phyloP scores from a whole-genome alignment of 306 rosid genomes.

The Medicago arabica region DNA sequence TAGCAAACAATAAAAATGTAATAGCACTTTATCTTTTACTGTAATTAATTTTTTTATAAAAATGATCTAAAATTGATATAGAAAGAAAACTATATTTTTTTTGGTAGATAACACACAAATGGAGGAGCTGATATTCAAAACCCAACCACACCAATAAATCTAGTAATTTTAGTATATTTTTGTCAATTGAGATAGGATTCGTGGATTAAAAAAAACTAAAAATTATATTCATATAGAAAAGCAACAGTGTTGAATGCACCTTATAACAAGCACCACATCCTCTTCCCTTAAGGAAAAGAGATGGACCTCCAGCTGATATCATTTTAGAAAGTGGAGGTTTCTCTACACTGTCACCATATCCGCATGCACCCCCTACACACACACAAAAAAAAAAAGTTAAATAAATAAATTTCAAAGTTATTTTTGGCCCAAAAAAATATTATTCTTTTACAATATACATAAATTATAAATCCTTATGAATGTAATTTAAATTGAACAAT shows the following conservation, averaged over 20 bases:
- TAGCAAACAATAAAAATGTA: too few species aligned
- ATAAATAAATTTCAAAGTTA: not conserved
- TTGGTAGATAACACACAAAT: too few species aligned
- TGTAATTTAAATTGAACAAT: not conserved
- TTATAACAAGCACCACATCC: slow-evolving; percentile 87
- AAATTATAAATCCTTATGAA: too few species aligned
- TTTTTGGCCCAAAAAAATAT: not conserved
- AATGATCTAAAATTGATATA: too few species aligned
- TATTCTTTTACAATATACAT: not conserved
- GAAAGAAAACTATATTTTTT: too few species aligned
- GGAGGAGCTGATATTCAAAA: too few species aligned
- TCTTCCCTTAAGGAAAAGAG: slow-evolving; percentile 53
- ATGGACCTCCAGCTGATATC: slow-evolving; percentile 68
- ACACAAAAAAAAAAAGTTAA: too few species aligned
- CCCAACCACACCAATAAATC: too few species aligned
- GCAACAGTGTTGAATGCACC: slow-evolving; percentile 44
- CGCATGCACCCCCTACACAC: slow-evolving; percentile 75
- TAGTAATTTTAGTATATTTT: too few species aligned
- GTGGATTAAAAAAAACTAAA: not conserved
- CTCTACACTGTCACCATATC: slow-evolving; percentile 57
- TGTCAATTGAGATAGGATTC: too few species aligned
- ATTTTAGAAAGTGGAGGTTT: slow-evolving; percentile 60
- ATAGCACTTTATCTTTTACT: too few species aligned
- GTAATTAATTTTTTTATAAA: too few species aligned
- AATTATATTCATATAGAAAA: not conserved